phyloP scores from a whole-genome alignment of 495 filamentous ascomycete species.

The Staphylotrichum tortipilum region DNA sequence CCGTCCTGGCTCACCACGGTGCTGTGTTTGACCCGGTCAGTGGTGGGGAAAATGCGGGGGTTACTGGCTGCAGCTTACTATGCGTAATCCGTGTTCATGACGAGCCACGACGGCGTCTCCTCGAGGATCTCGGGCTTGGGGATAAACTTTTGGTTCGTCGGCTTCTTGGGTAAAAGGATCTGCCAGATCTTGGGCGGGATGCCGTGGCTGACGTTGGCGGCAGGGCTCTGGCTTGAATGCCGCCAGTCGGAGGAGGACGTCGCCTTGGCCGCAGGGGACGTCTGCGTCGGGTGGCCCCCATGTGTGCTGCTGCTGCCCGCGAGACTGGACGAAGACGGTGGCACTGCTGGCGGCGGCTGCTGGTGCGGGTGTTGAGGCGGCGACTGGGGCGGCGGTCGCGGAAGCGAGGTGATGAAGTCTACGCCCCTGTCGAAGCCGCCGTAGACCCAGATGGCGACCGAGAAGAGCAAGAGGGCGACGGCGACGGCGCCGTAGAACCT shows the following conservation, averaged over 20 bases:
- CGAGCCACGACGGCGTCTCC: constrained; percentile 4
- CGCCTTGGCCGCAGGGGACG: not conserved
- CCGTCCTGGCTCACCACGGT: constrained; percentile 14
- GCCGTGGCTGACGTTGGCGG: not conserved
- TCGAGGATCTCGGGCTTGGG: not conserved
- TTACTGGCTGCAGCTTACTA: constrained; percentile 6
- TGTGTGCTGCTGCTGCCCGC: not conserved
- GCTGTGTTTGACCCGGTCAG: not conserved
- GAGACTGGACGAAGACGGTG: too few species aligned
- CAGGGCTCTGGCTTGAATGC: not conserved
- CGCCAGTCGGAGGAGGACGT: not conserved
- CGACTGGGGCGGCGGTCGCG: not conserved
- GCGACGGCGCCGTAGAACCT: not conserved
- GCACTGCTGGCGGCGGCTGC: too few species aligned
- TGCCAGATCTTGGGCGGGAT: constrained; percentile 12
- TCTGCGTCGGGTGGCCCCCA: too few species aligned
- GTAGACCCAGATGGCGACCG: not conserved
- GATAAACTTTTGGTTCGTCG: not conserved
- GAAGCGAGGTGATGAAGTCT: not conserved
- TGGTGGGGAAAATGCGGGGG: not conserved
- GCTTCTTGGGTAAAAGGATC: constrained; percentile 9
- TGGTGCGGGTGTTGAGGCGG: too few species aligned
- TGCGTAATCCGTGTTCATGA: constrained; percentile 4
- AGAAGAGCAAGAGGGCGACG: not conserved
- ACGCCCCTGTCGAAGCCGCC: constrained; percentile 1